Evolutionary conservation across 768 basidiomycete genomes (phyloP), one percentile per base, ranked within the genome.

Genomic region (Rubroboletus pulcherrimus): DNA sequence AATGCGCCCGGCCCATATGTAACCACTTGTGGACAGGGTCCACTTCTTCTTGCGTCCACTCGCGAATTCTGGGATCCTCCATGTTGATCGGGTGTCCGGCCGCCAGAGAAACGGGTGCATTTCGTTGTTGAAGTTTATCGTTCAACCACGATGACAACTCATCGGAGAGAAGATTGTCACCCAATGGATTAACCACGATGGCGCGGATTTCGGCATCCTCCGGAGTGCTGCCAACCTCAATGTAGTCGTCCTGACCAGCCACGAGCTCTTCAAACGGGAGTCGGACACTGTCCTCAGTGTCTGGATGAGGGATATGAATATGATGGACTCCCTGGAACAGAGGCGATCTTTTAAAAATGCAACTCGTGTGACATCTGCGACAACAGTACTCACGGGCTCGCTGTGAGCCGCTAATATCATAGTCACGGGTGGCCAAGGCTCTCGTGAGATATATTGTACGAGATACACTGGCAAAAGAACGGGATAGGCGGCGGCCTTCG

Each of bases 381-480:
- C 4, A 40, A 7, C n/a, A 8, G 5, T 4, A 54, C 70, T 54
- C 37, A 72, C 72, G 4, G 66, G 63, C 33, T 61, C 54, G 30
- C 51, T 17, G 48, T 73, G 61, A 33, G 70, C 72, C 7, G 67
- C 52, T 37, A 67, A 31, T 51, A 73, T 57, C 2, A 72, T 50
- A 4, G 72, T 73, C 33, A 72, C 55, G 5, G 64, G 60, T 1
- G 65, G 65, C 56, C 67, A 71, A 29, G 63, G 66, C 14, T 63
- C 53, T 7, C 55, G 43, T 7, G 68, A 60, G 48, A 76, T 61
- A 62, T 85, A 87, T 59, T 78, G 78, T 19, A 75, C 76, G 10
- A 87, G 70, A 67, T 87, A 88, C 5, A 85, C 64, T 5, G 86
- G 86, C n/a, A 87, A 66, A 21, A 87, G 74, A 33, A 87, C 71